Evolutionary conservation across 345 rosid genomes (phyloP).

Genomic region (Syzygium grande): DNA sequence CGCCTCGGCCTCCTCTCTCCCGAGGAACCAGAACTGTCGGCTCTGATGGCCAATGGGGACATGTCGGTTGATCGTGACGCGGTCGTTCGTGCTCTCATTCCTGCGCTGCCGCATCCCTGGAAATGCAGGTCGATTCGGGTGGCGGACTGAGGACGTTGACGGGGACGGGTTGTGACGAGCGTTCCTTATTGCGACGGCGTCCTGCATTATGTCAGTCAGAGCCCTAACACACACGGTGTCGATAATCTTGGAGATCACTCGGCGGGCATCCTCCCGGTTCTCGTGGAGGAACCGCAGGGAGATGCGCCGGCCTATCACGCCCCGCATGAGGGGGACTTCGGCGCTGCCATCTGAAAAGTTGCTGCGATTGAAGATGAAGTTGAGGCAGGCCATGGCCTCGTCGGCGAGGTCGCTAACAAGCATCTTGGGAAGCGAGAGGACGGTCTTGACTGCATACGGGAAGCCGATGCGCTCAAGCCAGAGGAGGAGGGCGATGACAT

Average conservation of each 20-base stretch:
- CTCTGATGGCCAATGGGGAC: background rate
- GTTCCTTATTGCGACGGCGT: constrained; percentile 3
- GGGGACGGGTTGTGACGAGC: background rate
- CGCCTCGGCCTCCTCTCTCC: background rate
- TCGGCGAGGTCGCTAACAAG: constrained; percentile 32
- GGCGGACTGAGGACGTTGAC: background rate
- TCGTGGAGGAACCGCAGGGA: constrained; percentile 17
- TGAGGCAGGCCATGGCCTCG: constrained; percentile 33
- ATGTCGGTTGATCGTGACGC: background rate
- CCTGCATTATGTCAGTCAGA: constrained; percentile 26
- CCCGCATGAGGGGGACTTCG: constrained; percentile 21
- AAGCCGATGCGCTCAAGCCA: constrained; percentile 44
- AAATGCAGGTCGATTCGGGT: background rate
- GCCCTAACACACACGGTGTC: constrained; percentile 29
- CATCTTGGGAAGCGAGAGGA: constrained; percentile 19
- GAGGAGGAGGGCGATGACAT: constrained; percentile 32
- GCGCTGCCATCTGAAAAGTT: background rate
- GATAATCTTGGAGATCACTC: constrained; percentile 14
- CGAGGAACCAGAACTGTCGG: background rate
- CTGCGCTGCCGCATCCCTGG: background rate
- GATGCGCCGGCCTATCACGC: constrained; percentile 17
- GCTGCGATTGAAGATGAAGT: constrained; percentile 6
- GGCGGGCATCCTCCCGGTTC: constrained; percentile 5
- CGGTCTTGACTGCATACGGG: constrained; percentile 10
- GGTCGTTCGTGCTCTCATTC: background rate